Base-by-base conservation (phyloP, 2,329 filamentous ascomycete species). In the Claviceps humidiphila region DNA sequence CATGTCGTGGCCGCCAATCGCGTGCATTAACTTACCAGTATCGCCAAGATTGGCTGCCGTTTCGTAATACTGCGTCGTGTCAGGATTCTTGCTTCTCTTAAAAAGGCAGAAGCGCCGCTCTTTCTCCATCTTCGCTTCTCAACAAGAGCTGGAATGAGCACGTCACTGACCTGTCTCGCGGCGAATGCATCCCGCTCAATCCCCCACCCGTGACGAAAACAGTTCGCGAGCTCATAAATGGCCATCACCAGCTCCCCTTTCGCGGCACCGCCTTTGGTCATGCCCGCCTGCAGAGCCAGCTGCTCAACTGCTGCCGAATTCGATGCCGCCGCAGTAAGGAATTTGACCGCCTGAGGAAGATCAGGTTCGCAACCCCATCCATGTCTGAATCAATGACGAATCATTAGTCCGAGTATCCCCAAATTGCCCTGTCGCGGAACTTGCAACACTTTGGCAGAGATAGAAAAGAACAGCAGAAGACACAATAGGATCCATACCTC, bases 221-320 rank as follows among this genome's bases (percentile, higher is more conserved):
- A 91, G 68, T 93, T 93, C 52, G 84, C 88, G 62, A 98, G 73
- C 73, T 98, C 93, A 63, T 93, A 97, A 58, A 98, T 97, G 55
- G 93, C 91, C 55, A 98, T 81, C 17, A 97, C 87, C 51, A 98
- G 78, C 74, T 98, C 93, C 54, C 93, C 93, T 71, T 97, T 98
- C 45, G 91, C 91, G 14, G 87, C 85, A 55, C 93, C 93, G 50
- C 93, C 93, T 69, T 93, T 95, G 69, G 89, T 93, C 68, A 94
- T 80, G 16, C 91, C 93, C 8, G 90, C 87, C 59, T 85, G 76
- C 22, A 97, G 80, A 34, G 93, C 93, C 61, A 89, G 74, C 51
- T 86, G 80, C 72, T 98, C 93, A 52, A 98, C 81, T 43, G 81
- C 78, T 24, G 91, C 93, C 24, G 89, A 89, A 69, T 95, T 96